These are phyloP conservation scores for Diaporthe sp. DNA, from an alignment of 2,329 filamentous ascomycete genomes.

Conservation along the genomic window DNA sequence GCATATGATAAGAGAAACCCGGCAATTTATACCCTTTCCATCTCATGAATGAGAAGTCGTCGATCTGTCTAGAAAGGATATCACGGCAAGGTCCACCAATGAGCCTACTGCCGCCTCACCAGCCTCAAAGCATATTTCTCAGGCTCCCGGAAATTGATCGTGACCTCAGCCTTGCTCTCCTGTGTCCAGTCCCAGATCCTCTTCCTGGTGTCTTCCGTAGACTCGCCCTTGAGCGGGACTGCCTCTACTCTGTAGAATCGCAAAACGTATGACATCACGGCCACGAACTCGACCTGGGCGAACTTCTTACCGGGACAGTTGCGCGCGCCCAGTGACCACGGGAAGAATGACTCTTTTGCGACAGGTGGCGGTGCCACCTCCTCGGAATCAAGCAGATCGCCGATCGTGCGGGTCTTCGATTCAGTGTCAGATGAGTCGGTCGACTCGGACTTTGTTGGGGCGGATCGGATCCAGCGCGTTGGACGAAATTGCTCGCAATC, in stretches of 20 bases:
- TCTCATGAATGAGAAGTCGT: too few species aligned
- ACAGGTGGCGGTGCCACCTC: constrained; percentile 1
- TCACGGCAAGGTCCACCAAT: too few species aligned
- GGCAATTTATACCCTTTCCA: too few species aligned
- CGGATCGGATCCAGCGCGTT: constrained; percentile 25
- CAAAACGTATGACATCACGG: constrained; percentile 6
- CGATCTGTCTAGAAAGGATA: too few species aligned
- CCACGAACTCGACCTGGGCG: constrained; percentile 29
- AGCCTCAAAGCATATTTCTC: constrained; percentile 41
- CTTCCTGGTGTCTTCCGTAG: not conserved
- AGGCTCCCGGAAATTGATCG: constrained; percentile 25
- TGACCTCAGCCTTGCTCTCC: constrained; percentile 16
- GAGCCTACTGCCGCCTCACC: constrained; percentile 5
- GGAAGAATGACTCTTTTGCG: constrained; percentile 25
- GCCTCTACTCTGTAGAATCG: constrained; percentile 1
- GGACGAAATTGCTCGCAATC: constrained; percentile 24
- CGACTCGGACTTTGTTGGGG: not conserved
- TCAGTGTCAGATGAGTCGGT: too few species aligned
- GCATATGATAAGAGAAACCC: too few species aligned
- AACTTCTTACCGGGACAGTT: constrained; percentile 33
- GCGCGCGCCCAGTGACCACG: constrained; percentile 7
- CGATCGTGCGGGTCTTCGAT: not conserved
- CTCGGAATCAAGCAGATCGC: not conserved
- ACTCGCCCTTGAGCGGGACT: not conserved
- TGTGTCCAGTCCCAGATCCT: constrained; percentile 12